Evolutionary conservation across 169 alveolate genomes (phyloP), one percentile per base, ranked within the genome.

Genomic region (Eimeria maxima): DNA sequence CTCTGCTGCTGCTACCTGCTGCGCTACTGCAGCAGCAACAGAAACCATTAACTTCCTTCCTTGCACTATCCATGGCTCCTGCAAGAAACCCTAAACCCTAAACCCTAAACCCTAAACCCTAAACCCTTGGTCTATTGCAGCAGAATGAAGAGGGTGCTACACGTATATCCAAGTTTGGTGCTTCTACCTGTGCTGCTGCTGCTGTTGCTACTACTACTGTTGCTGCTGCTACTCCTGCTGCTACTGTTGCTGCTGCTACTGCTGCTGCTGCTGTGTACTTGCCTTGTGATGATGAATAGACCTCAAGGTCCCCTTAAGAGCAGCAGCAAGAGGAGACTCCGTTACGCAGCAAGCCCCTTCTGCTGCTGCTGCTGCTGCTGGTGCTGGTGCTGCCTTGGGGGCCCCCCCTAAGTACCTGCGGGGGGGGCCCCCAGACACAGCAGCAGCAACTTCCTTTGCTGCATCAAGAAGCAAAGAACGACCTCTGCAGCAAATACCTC

Each of bases 401-500:
- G 22, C 57, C 67, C 24, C 67, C 89, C 6, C 38, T 63, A n/a
- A n/a, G 44, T 18, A 0, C 44, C 69, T 63, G 38, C 65, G 5
- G 69, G 13, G 89, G 69, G 89, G 33, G 42, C 27, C 67, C 45
- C 69, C 69, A 42, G 22, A 5, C 42, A 80, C 69, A 45, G 69
- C 89, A 29, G 63, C 42, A 29, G 44, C 67, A 0, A 80, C 69
- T 14, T 11, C 69, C 18, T 44, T 80, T 80, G 69, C 89, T 47
- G 89, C 89, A 22, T 8, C 67, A 20, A 44, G 67, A 38, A 80
- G 89, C 33, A 22, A 67, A 29, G 7, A 24, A 33, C 89, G 89
- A 29, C 69, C 89, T 38, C 42, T 14, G 89, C 57, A 13, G 89
- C 89, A 80, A 20, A 80, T 22, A 67, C 89, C 65, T n/a, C 89